phyloP scores from a whole-genome alignment of 495 filamentous ascomycete genomes.

The Sporormia fimetaria region DNA sequence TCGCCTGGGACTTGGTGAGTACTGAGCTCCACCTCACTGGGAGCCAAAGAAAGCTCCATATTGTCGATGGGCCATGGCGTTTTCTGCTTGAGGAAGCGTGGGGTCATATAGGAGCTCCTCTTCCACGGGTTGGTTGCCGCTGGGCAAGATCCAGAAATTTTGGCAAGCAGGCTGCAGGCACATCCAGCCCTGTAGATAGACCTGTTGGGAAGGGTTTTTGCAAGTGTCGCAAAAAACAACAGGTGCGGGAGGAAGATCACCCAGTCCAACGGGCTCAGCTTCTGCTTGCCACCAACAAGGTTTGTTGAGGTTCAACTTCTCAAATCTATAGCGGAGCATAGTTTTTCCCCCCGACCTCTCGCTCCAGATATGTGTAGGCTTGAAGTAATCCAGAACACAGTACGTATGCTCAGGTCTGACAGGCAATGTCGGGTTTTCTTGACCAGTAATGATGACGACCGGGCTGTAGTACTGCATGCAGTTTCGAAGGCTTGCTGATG shows the following conservation, averaged over 20 bases:
- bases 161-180: conserved; percentile 52
- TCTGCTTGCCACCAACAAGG: conserved; percentile 61
- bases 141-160: conserved; percentile 43
- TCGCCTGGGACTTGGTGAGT: conserved; percentile 27
- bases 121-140: conserved; percentile 17
- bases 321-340: conserved; percentile 50
- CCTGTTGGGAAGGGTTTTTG: conserved; percentile 27
- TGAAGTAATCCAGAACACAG: conserved; percentile 63
- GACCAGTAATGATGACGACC: conserved; percentile 37
- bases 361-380: conserved; percentile 59
- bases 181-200: conserved; percentile 55
- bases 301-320: conserved; percentile 50
- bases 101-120: conserved; percentile 42
- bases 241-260: conserved; percentile 6
- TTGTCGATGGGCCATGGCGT: conserved; percentile 31
- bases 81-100: conserved; percentile 45
- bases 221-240: conserved; percentile 35
- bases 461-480: conserved; percentile 28
- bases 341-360: conserved; percentile 43
- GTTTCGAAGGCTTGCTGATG: conserved; percentile 22
- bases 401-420: conserved; percentile 51
- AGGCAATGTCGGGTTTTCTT: conserved; percentile 41
- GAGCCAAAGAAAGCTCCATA: conserved; percentile 33
- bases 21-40: conserved; percentile 34
- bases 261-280: conserved; percentile 12